Evolutionary conservation across 768 basidiomycete genomes (phyloP), one percentile per base, ranked within the genome.

Genomic region (Cyclocybe aegerita): DNA sequence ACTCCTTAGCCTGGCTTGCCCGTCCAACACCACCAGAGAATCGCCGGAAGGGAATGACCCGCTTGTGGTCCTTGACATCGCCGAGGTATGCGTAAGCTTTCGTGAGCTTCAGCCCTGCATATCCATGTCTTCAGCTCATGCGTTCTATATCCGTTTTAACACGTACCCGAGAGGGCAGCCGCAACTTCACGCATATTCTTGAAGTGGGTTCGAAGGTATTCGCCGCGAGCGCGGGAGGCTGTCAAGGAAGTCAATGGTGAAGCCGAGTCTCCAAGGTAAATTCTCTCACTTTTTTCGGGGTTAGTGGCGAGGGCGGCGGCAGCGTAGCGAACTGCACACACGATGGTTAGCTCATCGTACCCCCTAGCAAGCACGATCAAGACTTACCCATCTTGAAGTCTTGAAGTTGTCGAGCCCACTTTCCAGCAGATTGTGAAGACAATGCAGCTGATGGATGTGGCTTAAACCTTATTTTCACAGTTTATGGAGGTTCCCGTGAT

Each of bases 171-270:
- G 57, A 98, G 78, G 59, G 90, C 93, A 58, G 96, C 96, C 45
- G 91, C 95, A 49, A 98, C 97, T 75, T 99, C 97, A 57, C 92
- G 87, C 93, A 97, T 98, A 84, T 98, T 99, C 88, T 99, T 99
- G 86, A 97, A 99, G 79, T 98, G 96, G 42, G 97, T 98, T 64
- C 95, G 91, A 67, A 97, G 85, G 82, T 98, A 94, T 78, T 96
- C 93, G 64, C 94, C 94, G 65, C 90, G 89, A 52, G 95, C 89
- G 66, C 83, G 88, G 65, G 95, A 86, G 70, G 90, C 93, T 96
- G 69, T 35, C 68, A 43, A 49, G 39, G 17, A 14, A 29, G 35
- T 15, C 23, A 23, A 23, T 38, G 9, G 51, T 60, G 42, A 60
- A 50, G 33, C 37, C 9, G 5, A 15, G 4, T 38, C 42, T 31